These are phyloP conservation scores for Isabelozyma pseudorhagii DNA, from an alignment of 805 yeast species.

Conservation along the genomic window DNA sequence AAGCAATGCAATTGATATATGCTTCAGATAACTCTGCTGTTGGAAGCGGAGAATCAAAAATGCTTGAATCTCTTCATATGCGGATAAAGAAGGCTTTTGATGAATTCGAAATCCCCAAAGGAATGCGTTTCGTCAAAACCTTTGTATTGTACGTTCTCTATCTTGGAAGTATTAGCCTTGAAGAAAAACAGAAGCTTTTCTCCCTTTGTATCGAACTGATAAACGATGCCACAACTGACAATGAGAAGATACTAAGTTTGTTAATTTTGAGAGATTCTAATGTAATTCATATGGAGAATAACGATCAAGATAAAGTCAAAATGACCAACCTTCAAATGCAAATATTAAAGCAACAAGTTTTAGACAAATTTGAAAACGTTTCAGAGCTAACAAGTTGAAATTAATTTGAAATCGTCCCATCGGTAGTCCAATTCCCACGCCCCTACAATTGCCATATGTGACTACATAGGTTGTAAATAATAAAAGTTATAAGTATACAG, in stretches of 20 bases:
- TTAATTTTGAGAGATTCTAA: conserved; percentile 15
- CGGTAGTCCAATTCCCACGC: too few species aligned
- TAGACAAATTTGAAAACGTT: conserved; percentile 4
- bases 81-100: neutral
- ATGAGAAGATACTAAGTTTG: conserved; percentile 15
- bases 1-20: conserved; percentile 8
- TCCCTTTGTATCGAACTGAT: conserved; percentile 11
- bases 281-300: conserved; percentile 8
- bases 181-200: conserved; percentile 11
- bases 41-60: conserved; percentile 59
- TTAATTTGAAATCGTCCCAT: too few species aligned
- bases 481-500: conserved; percentile 9
- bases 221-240: conserved; percentile 11
- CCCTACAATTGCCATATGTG: too few species aligned
- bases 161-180: conserved; percentile 8
- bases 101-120: neutral
- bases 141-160: conserved; percentile 14
- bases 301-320: conserved; percentile 16
- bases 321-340: conserved; percentile 17
- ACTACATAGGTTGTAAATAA: neutral
- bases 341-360: conserved; percentile 4
- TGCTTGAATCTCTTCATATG: conserved; percentile 18
- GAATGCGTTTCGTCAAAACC: conserved; percentile 6
- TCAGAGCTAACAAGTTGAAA: too few species aligned
- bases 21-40: conserved; percentile 20